A percentile compares a stretch with the other conserved stretches of the same genome.
Conservation (phyloP, 2,329 filamentous ascomycete species). For the Beauveria varroae region DNA sequence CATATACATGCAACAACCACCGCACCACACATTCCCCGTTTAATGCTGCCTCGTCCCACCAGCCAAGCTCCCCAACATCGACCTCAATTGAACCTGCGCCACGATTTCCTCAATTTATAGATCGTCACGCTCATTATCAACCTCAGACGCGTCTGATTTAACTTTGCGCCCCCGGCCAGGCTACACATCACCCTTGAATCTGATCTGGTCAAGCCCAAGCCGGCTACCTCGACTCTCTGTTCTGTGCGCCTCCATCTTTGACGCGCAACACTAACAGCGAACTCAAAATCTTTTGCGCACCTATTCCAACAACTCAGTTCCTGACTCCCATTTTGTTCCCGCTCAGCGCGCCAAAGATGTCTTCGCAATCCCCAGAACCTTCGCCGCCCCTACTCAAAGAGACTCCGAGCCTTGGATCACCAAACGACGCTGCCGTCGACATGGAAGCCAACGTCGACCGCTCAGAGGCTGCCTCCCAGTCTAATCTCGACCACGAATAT, state of each 20-base stretch:
- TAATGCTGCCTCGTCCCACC: background rate
- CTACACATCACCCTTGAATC: background rate
- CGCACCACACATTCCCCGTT: background rate
- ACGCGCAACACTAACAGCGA: background rate
- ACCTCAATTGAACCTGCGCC: background rate
- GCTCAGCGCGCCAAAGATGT: constrained; percentile 18
- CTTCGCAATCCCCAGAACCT: constrained; percentile 25
- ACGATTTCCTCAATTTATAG: background rate
- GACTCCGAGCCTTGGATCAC: background rate
- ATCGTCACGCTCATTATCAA: background rate
- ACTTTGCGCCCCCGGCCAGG: too few species aligned
- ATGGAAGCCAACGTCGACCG: constrained; percentile 25
- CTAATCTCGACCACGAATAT: constrained; percentile 38
- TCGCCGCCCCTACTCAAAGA: constrained; percentile 19
- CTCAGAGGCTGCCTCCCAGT: constrained; percentile 21
- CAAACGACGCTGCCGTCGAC: constrained; percentile 19
- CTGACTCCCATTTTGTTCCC: background rate
- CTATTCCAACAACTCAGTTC: background rate
- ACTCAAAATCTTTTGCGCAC: background rate
- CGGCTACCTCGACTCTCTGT: background rate
- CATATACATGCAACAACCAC: background rate
- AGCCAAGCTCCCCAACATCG: background rate
- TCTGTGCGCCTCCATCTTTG: background rate
- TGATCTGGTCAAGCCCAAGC: background rate
- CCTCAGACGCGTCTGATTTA: background rate